These are phyloP conservation scores for Trichophyton equinum DNA, from an alignment of 2,329 filamentous ascomycete genomes.

Conservation along the genomic window DNA sequence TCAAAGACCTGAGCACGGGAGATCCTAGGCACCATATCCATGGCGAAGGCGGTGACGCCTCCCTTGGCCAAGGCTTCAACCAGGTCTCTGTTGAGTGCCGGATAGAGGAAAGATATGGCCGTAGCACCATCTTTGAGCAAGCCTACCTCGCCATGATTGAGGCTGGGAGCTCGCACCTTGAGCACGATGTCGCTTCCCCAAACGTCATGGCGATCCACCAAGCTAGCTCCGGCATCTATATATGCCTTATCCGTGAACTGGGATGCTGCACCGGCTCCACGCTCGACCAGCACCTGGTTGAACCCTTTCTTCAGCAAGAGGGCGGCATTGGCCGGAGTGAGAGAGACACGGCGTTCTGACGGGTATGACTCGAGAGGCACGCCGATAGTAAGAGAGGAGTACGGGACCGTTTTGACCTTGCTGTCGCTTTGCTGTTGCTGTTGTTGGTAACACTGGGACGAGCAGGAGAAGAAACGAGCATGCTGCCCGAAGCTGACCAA, in stretches of 20 bases:
- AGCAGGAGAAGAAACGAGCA: conserved; percentile 11
- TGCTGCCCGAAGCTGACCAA: conserved; percentile 5
- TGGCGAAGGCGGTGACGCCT: conserved; percentile 67
- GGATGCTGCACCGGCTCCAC: conserved; percentile 63
- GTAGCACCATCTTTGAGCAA: conserved; percentile 57
- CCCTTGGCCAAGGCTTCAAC: conserved; percentile 60
- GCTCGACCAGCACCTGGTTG: conserved; percentile 61
- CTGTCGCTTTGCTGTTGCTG: conserved; percentile 5
- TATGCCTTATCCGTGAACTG: conserved; percentile 70
- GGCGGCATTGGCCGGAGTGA: conserved; percentile 72
- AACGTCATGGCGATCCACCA: conserved; percentile 56
- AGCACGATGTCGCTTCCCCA: conserved; percentile 71
- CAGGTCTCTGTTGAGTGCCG: conserved; percentile 62
- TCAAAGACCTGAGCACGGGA: conserved; percentile 82
- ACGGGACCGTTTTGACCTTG: conserved; percentile 38
- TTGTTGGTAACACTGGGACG: conserved; percentile 3
- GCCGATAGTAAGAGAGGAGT: conserved; percentile 60
- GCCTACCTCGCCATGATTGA: conserved; percentile 51
- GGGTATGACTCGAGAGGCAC: conserved; percentile 67
- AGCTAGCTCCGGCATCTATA: conserved; percentile 60
- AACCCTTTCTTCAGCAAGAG: conserved; percentile 79
- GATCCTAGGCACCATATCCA: conserved; percentile 87
- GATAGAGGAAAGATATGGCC: conserved; percentile 72
- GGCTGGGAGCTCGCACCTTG: conserved; percentile 65
- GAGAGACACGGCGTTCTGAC: conserved; percentile 68